Base-by-base conservation (phyloP, 2,329 filamentous ascomycete species). In the Fusarium chuoi region DNA sequence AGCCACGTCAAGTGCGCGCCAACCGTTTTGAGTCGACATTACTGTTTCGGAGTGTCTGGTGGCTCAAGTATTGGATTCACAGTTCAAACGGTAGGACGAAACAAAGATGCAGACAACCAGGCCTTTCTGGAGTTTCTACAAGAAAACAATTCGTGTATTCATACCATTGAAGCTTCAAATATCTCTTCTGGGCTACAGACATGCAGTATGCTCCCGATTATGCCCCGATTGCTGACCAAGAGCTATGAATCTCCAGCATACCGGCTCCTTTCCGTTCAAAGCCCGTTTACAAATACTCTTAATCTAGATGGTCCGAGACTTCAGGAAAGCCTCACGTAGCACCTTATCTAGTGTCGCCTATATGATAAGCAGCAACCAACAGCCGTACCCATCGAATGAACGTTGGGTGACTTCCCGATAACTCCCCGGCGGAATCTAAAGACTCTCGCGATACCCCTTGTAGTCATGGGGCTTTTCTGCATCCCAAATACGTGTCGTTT, bases 181-280 rank as follows among this genome's bases (percentile, higher is more conserved):
- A 57, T 8, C 10, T 5, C 14, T 45, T 11, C 4, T 9, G 4
- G 15, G 22, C 39, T 15, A 17, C 9, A 13, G n/a, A 33, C 5
- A 3, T 10, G 39, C 7, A 57, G 17, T 46, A 35, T 35, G 54
- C n/a, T 57, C 39, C 54, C 54, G 39, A 57, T 42, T 22, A 35
- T 45, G 54, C 54, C 54, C 54, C 54, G 54, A 45, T 22, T 24
- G 14, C 39, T 30, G 38, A 26, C 38, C 26, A 56, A 56, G 22
- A n/a, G 12, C 6, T 20, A 6, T 17, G 5, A 41, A 11, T 15
- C 3, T 13, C 3, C 4, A 20, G 5, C 5, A 20, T 20, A 33
- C 7, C 38, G 35, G 54, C 20, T 5, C 44, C 38, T 17, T 56
- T 56, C 54, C 54, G 54, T 20, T 11, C 38, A 14, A n/a, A 10